Base-by-base conservation (phyloP, 352 stramenopile genomes). In the Blastocystis sp. region DNA sequence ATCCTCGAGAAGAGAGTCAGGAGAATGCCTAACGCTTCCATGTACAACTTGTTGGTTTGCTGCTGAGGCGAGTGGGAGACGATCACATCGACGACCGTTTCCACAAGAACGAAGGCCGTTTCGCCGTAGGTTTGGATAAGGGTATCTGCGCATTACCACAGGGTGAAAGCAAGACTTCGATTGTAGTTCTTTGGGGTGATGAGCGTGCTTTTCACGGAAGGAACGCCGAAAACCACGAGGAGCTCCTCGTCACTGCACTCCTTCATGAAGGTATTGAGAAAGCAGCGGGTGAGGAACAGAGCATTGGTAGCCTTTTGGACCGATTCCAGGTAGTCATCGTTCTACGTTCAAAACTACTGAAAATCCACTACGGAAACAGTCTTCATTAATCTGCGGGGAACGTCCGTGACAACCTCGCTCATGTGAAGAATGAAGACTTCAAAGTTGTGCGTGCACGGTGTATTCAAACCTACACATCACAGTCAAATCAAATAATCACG, bases 1-100 rank as follows among this genome's bases (percentile, higher is more conserved):
- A 79, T 79, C 5, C 69, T 40, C 17, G 69, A 79, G 53, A 79
- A 79, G 0, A 79, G 43, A 5, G 69, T 79, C 19, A 79, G 28
- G 1, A 79, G 52, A 45, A 79, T 62, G 43, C 69, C 69, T 11
- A 79, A 2, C 7, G 69, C 69, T 28, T 79, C 69, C 69, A 79
- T 79, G 53, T 79, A 79, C 19, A 79, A 9, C 62, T 79, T 79
- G 52, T 79, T 79, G 7, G 69, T 79, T 79, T 79, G 69, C 69
- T 79, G 69, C 69, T 79, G 69, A 19, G 69, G 69, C 1, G 69
- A 64, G 23, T 79, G 69, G 5, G 69, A 79, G 9, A 79, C 69
- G 43, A 79, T 79, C 17, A 79, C 69, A 61, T 79, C 69, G 14
- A 79, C 69, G 5, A 79, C 53, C 10, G 69, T 79, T 53, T 79